These are phyloP conservation scores for Plasmodium chabaudi DNA, from an alignment of 169 alveolate genomes.

Conservation along the genomic window DNA sequence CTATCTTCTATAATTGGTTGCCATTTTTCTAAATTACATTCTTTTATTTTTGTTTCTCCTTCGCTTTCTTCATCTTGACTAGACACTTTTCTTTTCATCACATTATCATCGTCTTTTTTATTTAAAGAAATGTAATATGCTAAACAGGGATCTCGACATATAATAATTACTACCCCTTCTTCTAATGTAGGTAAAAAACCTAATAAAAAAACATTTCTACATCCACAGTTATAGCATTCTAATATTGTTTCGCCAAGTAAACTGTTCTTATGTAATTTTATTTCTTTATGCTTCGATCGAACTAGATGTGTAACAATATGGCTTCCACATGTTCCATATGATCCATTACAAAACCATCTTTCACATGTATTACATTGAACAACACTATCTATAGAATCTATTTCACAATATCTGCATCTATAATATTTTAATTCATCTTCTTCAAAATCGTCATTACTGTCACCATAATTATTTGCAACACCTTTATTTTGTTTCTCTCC, in stretches of 20 bases:
- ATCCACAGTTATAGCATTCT: conserved; percentile 89
- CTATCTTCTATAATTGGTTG: conserved; percentile 87
- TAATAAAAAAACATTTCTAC: conserved; percentile 84
- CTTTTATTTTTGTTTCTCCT: conserved; percentile 15
- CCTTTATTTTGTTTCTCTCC: not conserved
- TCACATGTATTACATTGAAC: conserved; percentile 84
- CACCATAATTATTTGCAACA: not conserved
- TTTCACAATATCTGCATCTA: conserved; percentile 77
- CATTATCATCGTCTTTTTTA: not conserved
- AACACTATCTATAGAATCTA: conserved; percentile 78
- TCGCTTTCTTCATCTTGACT: conserved; percentile 4
- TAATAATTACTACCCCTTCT: conserved; percentile 84
- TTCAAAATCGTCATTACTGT: conserved; percentile 5
- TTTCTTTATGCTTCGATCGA: conserved; percentile 87
- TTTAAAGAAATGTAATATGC: conserved; percentile 32
- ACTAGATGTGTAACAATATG: conserved; percentile 89
- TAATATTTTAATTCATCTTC: conserved; percentile 44
- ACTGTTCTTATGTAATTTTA: conserved; percentile 85
- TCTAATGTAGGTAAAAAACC: conserved; percentile 86
- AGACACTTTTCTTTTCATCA: not conserved
- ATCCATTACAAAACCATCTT: conserved; percentile 88
- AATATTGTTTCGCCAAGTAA: conserved; percentile 86
- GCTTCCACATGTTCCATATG: conserved; percentile 80
- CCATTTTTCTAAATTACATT: conserved; percentile 87
- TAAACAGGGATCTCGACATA: conserved; percentile 81